A percentile compares a stretch with the other conserved stretches of the same genome.
Conservation (phyloP, 306 rosid genomes). For the Canavalia gladiata region DNA sequence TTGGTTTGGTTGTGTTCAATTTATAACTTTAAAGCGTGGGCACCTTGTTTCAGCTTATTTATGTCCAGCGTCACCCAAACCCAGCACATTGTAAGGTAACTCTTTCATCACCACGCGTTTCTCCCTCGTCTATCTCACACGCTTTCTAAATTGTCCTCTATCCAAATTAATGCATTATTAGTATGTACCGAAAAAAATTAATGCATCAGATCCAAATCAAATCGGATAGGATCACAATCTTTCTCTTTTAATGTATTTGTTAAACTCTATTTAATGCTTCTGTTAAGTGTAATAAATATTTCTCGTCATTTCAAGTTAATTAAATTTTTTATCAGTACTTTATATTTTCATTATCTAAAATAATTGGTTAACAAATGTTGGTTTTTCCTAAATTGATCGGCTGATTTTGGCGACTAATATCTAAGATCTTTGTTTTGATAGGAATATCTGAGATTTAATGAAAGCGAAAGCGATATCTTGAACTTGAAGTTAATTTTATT, state of each 20-base stretch:
- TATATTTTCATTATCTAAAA: not conserved
- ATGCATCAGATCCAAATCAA: too few relatives aligned
- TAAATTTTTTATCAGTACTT: not conserved
- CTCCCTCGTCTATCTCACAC: not conserved
- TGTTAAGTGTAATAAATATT: not conserved
- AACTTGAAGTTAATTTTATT: not conserved
- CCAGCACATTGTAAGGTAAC: constrained; percentile 20
- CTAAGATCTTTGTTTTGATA: not conserved
- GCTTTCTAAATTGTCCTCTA: not conserved
- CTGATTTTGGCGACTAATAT: not conserved
- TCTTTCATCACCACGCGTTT: constrained; percentile 37
- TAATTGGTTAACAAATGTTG: not conserved
- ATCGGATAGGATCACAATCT: not conserved
- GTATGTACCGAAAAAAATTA: too few relatives aligned
- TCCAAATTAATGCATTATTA: too few relatives aligned
- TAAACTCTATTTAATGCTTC: not conserved
- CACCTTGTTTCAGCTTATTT: constrained; percentile 21
- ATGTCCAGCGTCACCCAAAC: constrained; percentile 11
- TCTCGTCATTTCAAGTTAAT: not conserved
- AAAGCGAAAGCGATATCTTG: too few relatives aligned
- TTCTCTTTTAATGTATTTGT: not conserved
- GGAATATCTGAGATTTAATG: not conserved
- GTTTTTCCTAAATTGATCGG: not conserved
- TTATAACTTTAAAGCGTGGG: constrained; percentile 3
- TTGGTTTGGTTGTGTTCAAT: not conserved